Percentiles rank a stretch among this genome's conserved stretches.
Evolutionary conservation across 768 basidiomycete genomes (phyloP).

Genomic region (Sporobolomyces pararoseus): DNA sequence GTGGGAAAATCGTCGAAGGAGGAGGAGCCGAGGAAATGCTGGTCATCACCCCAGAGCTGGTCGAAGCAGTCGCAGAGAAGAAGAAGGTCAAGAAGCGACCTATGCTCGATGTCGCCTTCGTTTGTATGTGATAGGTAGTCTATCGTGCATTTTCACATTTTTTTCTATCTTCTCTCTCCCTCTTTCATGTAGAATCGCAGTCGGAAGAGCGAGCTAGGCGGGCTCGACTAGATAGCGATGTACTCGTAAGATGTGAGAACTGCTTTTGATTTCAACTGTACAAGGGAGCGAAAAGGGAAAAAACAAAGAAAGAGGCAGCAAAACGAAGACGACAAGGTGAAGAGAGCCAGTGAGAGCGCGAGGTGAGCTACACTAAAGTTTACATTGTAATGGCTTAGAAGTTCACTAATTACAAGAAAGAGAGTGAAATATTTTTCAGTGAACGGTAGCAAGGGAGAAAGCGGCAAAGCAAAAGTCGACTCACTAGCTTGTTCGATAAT

Average conservation of each 20-base stretch:
- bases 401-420: slow-evolving; percentile 1
- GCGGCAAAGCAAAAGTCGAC: neutral
- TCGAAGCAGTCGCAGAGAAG: slow-evolving; percentile 56
- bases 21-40: slow-evolving; percentile 52
- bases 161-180: no score
- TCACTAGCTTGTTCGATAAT: slow-evolving; percentile 37
- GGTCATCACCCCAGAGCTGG: slow-evolving; percentile 62
- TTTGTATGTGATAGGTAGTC: neutral
- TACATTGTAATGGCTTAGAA: slow-evolving; percentile 3
- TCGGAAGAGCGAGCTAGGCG: no score
- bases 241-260: no score
- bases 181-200: no score
- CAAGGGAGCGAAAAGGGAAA: no score
- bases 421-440: no score
- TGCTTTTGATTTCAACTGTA: no score
- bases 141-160: neutral
- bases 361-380: no score
- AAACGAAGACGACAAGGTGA: no score
- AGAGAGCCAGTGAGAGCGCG: no score
- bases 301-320: no score
- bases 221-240: no score
- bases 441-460: neutral
- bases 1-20: slow-evolving; percentile 9
- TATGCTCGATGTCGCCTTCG: slow-evolving; percentile 34
- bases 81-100: slow-evolving; percentile 13